Base-by-base conservation (phyloP, 257 asterid species). In the Nemophila menziesii region DNA sequence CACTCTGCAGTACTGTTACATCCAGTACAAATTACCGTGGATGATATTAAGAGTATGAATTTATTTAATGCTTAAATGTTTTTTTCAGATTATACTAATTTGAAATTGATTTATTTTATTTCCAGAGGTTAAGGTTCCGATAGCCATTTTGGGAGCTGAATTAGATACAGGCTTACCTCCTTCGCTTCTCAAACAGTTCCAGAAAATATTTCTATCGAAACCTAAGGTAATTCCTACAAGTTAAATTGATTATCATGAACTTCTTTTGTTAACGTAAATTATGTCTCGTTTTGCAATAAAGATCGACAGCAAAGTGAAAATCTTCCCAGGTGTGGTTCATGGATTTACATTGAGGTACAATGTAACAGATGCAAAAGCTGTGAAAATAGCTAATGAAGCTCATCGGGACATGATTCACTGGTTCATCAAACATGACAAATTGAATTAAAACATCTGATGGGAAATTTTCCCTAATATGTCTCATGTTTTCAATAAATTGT, bases 1-100 rank as follows among this genome's bases (percentile, higher is more conserved):
- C 73, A 78, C 44, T 74, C 85, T 52, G 78, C 68, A 20, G 90
- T 74, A 26, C 48, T 74, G 8, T 42, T 71, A 41, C 90, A 69
- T 55, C 81, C 81, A 5, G 48, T 72, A 14, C 61, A 55, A 22
- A 81, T 78, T 36, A 49, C 70, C 4, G 53, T 36, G 19, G 85
- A 68, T 26, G 85, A 78, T 54, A 47, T 74, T 44, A 65, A 74
- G 60, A 76, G 81, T 71, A 65, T 3, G 33, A 13, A 11, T 20
- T 34, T 20, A 37, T 21, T 20, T 8, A 44, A 4, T 36, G 13
- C 16, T 44, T n/a, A n/a, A n/a, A n/a, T n/a, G n/a, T n/a, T n/a
- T n/a, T n/a, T n/a, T n/a, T n/a, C n/a, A n/a, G n/a, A 17, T 34
- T 26, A 13, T 20, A 22, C n/a, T 55, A 29, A 57, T 23, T 13